Evolutionary conservation across 257 asterid species (phyloP), one percentile per base, ranked within the genome.

Genomic region (Gentiana macrophylla): DNA sequence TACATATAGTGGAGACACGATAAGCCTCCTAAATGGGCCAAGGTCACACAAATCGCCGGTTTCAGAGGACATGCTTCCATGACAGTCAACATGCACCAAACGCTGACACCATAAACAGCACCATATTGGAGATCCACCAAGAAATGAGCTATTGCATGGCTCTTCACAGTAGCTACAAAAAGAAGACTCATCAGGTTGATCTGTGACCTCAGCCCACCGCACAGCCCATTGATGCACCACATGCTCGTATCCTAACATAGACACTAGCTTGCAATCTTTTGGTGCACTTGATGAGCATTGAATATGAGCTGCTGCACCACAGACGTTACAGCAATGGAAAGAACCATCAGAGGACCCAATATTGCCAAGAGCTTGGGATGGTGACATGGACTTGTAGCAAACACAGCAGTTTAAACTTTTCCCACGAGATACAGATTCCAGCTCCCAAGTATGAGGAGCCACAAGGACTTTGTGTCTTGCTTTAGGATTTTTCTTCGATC

Each of bases 21-120:
- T 74, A 68, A 92, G 93, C 79, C 95, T 84, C 70, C 80, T 83
- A 56, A 77, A 80, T 59, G 94, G 83, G 58, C 97, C 99, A 70
- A 92, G 60, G 77, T 92, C 99, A 68, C 99, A 92, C 53, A 81
- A 52, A 65, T 92, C 99, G 60, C 95, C 94, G 4, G 86, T 86
- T 71, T 88, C 97, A 68, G 73, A 81, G 49, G 67, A 80, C 94
- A 92, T 77, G 56, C 70, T 81, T 66, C 91, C 66, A 55, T 85
- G 99, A 73, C 99, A 92, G 60, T 92, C 99, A 63, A 88, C 97
- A 75, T 92, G 99, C 52, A 92, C 94, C 65, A 92, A 62, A 15
- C 89, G 94, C 71, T 88, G 99, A 72, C 99, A 92, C 99, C 99
- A 92, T 61, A 92, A 70, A 80, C 99, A 92, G 72, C 95, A 80